Evolutionary conservation across 768 basidiomycete species (phyloP), one percentile per base, ranked within the genome.

Genomic region (Suillus plorans): DNA sequence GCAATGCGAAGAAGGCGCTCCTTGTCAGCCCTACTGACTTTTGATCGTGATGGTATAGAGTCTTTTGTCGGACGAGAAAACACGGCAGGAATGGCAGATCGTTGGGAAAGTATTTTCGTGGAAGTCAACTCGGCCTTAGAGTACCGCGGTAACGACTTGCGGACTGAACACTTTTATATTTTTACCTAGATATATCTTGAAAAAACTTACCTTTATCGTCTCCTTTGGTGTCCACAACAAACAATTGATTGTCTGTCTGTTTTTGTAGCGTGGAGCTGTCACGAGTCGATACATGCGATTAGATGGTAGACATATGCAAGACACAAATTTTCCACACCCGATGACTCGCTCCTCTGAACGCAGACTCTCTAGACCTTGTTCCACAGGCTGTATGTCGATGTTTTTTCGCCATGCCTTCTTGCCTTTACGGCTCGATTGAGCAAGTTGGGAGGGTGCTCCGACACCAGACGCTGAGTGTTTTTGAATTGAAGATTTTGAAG

Each of bases 381-480:
- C 94, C 22, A 95, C 88, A 59, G 87, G 88, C 31, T 86, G 85
- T 59, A 97, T 84, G 73, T 97, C 88, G 61, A 97, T 89, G 76
- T 97, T 93, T 80, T 97, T 97, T 73, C 95, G 79, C 95, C 95
- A 97, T 56, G 95, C 87, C 63, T 86, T 87, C 75, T 97, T 97
- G n/a, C 94, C 93, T 75, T 94, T 97, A 64, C 95, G 80, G 70
- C 89, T 92, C 0, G 87, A 76, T 75, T 96, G 94, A 14, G 62
- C 69, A n/a, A 67, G 69, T 39, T 76, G 75, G 5, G 74, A 69
- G 37, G 75, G 75, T 4, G 72, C 74, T 4, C 74, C 72, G 5
- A 74, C 47, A 3, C 34, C 61, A 4, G 72, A 68, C 25, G 63
- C 67, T 37, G 45, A 5, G 18, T 49, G 18, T 49, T 74, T 75